Evolutionary conservation across 305 asterid species (phyloP).

Genomic region (Salvia sclarea): DNA sequence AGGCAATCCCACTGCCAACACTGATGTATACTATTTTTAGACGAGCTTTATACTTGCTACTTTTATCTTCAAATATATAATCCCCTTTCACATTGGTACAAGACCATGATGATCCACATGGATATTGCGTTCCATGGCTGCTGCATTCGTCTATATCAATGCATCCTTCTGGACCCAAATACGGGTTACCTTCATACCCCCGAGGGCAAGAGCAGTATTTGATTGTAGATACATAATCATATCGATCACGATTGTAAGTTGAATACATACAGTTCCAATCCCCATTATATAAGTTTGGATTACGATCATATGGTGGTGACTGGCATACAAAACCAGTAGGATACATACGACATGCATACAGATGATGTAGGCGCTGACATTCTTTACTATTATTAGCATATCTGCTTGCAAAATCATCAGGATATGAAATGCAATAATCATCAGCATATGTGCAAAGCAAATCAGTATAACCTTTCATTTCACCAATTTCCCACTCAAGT

Average conservation of each 20-base stretch:
- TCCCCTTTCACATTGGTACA: constrained; percentile 15
- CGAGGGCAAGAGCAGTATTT: background rate
- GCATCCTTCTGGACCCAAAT: constrained; percentile 17
- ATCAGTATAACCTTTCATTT: background rate
- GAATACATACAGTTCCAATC: background rate
- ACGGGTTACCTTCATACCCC: constrained; percentile 38
- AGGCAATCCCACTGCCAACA: constrained; percentile 17
- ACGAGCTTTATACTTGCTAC: background rate
- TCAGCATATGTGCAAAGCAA: background rate
- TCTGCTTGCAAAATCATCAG: background rate
- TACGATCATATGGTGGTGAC: too few species aligned
- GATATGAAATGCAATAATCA: background rate
- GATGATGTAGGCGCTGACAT: background rate
- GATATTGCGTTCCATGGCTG: background rate
- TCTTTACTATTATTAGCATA: accelerated
- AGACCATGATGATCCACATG: background rate
- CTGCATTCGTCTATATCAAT: constrained; percentile 34
- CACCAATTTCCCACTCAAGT: constrained; percentile 35
- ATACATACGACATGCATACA: background rate
- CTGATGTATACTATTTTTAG: background rate
- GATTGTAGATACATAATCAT: constrained; percentile 2
- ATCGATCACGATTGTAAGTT: background rate
- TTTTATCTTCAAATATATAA: background rate
- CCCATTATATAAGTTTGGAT: too few species aligned
- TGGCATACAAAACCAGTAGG: background rate